Evolutionary conservation across 768 basidiomycete genomes (phyloP).

Genomic region (Pseudohyphozyma bogoriensis): DNA sequence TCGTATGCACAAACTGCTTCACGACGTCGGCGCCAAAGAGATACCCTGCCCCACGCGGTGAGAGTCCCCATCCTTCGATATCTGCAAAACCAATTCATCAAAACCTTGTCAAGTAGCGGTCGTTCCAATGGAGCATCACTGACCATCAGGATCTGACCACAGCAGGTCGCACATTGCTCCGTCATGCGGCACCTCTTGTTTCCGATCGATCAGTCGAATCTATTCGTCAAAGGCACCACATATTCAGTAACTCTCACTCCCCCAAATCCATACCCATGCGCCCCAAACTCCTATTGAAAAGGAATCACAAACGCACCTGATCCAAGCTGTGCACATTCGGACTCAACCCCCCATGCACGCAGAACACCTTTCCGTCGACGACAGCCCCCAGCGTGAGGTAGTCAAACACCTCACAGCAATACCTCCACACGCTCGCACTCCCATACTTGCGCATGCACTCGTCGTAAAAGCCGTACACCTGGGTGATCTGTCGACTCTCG

Average conservation of each 20-base stretch:
- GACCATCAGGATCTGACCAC: constrained; percentile 99
- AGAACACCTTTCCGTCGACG: constrained; percentile 94
- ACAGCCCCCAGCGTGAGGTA: constrained; percentile 88
- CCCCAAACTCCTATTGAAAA: neutral
- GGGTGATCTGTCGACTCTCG: constrained; percentile 93
- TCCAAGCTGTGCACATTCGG: constrained; percentile 77
- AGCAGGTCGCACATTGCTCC: constrained; percentile 96
- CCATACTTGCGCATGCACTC: constrained; percentile 97
- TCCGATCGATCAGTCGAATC: constrained; percentile 90
- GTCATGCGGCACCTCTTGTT: constrained; percentile 96
- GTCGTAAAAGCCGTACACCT: constrained; percentile 54
- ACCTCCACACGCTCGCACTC: constrained; percentile 85
- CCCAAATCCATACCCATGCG: neutral
- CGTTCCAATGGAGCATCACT: constrained; percentile 21
- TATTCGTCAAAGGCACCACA: constrained; percentile 26
- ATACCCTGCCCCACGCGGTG: constrained; percentile 94
- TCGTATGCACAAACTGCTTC: constrained; percentile 77
- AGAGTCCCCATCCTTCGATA: constrained; percentile 88
- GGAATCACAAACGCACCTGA: constrained; percentile 62
- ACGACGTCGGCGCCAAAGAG: constrained; percentile 89
- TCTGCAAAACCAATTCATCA: constrained; percentile 44
- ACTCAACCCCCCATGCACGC: constrained; percentile 92
- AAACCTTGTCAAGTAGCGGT: neutral
- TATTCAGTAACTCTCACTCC: neutral
- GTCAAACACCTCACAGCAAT: constrained; percentile 98